phyloP scores from a whole-genome alignment of 257 asterid species.

The Petunia secreta region DNA sequence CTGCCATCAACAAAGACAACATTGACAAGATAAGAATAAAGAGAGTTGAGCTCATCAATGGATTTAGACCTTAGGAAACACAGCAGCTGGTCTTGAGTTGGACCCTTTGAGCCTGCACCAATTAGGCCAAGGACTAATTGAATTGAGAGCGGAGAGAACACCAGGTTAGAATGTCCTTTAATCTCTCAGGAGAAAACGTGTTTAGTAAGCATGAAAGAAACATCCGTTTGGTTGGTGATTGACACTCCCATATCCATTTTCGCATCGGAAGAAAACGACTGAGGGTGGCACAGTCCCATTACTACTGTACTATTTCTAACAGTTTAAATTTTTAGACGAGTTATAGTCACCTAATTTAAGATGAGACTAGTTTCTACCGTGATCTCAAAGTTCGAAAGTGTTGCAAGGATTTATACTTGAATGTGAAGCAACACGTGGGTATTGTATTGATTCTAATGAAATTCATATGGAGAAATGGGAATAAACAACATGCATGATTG shows the following conservation, averaged over 20 bases:
- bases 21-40: constrained; percentile 29
- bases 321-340: too few species aligned
- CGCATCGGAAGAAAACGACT: not conserved
- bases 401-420: too few species aligned
- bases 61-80: constrained; percentile 20
- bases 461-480: too few species aligned
- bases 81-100: constrained; percentile 28
- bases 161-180: constrained; percentile 32
- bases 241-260: constrained; percentile 50
- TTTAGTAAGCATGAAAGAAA: constrained; percentile 46
- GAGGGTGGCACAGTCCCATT: too few species aligned
- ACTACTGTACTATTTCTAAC: too few species aligned
- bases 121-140: constrained; percentile 25
- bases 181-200: constrained; percentile 43
- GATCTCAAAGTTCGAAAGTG: too few species aligned
- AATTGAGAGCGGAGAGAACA: constrained; percentile 31
- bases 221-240: constrained; percentile 48
- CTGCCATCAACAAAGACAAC: constrained; percentile 52
- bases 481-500: too few species aligned
- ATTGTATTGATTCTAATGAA: too few species aligned
- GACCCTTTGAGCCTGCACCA: constrained; percentile 26
- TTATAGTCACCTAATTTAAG: too few species aligned
- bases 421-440: too few species aligned
- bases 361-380: too few species aligned
- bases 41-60: too few species aligned